phyloP scores from a whole-genome alignment of 768 basidiomycete species.

The Trametes gibbosa region DNA sequence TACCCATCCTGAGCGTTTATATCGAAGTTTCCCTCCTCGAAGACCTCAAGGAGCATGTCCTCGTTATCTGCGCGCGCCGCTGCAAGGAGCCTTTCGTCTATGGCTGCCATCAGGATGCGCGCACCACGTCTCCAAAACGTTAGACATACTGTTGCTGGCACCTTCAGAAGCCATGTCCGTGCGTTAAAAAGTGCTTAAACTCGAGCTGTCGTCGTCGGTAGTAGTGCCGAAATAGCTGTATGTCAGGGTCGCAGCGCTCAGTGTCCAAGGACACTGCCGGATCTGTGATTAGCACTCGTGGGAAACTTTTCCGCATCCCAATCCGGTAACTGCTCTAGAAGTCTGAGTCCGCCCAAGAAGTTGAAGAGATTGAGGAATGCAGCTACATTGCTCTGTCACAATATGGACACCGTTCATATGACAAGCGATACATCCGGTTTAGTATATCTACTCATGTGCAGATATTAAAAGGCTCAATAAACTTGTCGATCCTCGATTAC shows the following conservation, averaged over 20 bases:
- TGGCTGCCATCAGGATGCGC: background rate
- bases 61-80: slow-evolving; percentile 75
- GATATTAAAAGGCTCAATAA: no score
- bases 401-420: no score
- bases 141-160: slow-evolving; percentile 24
- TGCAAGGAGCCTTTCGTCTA: slow-evolving; percentile 70
- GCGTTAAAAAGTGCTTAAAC: background rate
- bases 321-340: background rate
- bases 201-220: no score
- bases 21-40: slow-evolving; percentile 55
- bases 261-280: background rate
- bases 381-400: no score
- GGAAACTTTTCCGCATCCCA: background rate
- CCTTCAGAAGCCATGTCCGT: slow-evolving; percentile 16
- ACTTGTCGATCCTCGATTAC: no score
- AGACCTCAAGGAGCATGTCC: slow-evolving; percentile 59
- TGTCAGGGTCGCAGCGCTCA: background rate
- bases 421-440: no score
- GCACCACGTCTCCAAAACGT: background rate
- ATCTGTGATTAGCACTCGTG: slow-evolving; percentile 18
- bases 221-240: background rate
- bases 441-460: no score
- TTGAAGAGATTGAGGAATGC: no score
- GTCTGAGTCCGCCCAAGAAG: no score
- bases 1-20: slow-evolving; percentile 81